These are phyloP conservation scores for Huntiella bhutanensis DNA, from an alignment of 2,329 filamentous ascomycete genomes.

Conservation along the genomic window DNA sequence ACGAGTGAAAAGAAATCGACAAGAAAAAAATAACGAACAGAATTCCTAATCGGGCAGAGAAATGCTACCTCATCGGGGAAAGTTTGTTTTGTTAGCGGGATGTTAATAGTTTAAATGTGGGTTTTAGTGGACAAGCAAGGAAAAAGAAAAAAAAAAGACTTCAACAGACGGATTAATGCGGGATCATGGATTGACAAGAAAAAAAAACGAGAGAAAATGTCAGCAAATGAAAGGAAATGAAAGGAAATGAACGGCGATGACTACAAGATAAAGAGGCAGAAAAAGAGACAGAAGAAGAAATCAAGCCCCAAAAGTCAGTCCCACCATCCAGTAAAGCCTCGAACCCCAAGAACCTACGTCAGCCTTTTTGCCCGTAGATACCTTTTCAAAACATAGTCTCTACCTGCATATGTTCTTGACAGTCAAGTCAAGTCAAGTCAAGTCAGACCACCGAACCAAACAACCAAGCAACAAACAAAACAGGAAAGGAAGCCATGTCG, in stretches of 20 bases:
- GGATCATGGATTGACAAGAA: background rate
- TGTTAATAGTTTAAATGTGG: no score
- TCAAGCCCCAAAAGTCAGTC: background rate
- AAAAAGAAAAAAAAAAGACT: no score
- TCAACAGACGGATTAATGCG: no score
- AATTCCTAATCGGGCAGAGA: no score
- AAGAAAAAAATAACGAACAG: background rate
- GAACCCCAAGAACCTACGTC: background rate
- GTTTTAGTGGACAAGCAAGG: no score
- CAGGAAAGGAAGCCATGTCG: background rate
- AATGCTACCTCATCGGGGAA: no score
- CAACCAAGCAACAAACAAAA: background rate
- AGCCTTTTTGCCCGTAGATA: no score
- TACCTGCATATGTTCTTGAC: no score
- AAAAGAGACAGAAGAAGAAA: background rate
- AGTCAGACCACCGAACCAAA: background rate
- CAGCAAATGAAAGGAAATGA: background rate
- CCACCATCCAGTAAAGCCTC: background rate
- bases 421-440: no score
- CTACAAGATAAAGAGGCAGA: background rate
- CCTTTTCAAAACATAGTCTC: no score
- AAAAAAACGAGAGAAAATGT: background rate
- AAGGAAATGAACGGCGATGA: background rate
- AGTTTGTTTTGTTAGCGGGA: no score
- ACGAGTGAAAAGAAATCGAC: slow-evolving; percentile 2